Evolutionary conservation across 495 filamentous ascomycete genomes (phyloP).

Genomic region (Aspergillus wentii): DNA sequence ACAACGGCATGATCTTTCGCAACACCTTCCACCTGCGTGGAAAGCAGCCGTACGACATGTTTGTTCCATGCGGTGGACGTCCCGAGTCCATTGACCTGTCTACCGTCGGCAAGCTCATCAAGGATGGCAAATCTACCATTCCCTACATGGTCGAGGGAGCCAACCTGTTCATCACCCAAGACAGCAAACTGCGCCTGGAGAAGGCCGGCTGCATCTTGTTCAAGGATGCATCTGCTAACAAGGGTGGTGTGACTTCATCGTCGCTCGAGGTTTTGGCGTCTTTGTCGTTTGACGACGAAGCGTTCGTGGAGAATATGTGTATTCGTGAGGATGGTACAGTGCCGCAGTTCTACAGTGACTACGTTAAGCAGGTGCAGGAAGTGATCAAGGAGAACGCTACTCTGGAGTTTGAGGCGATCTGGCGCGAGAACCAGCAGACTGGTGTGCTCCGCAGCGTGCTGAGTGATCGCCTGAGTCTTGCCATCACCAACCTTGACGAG

Average conservation of each 20-base stretch:
- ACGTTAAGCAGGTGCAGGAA: slow-evolving; percentile 86
- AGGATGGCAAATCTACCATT: slow-evolving; percentile 73
- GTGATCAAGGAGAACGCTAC: slow-evolving; percentile 84
- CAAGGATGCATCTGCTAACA: slow-evolving; percentile 98
- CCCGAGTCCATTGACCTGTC: slow-evolving; percentile 95
- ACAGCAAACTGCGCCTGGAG: slow-evolving; percentile 92
- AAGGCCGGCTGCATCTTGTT: slow-evolving; percentile 88
- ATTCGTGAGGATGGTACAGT: slow-evolving; percentile 68
- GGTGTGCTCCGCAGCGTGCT: slow-evolving; percentile 74
- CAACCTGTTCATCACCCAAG: slow-evolving; percentile 98
- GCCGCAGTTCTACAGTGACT: slow-evolving; percentile 85
- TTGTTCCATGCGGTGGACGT: slow-evolving; percentile 94
- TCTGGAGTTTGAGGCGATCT: slow-evolving; percentile 96
- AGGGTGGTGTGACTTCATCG: slow-evolving; percentile 97
- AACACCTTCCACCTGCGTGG: slow-evolving; percentile 92
- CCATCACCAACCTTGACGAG: slow-evolving; percentile 93
- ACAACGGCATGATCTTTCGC: slow-evolving; percentile 92
- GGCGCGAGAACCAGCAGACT: slow-evolving; percentile 84
- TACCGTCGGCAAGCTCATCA: slow-evolving; percentile 77
- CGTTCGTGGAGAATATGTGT: slow-evolving; percentile 93
- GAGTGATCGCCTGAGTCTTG: slow-evolving; percentile 80
- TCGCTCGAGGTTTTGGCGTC: slow-evolving; percentile 94
- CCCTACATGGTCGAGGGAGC: slow-evolving; percentile 97
- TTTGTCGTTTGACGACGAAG: slow-evolving; percentile 83
- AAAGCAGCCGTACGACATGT: slow-evolving; percentile 70